These are phyloP conservation scores for Ophiosphaerella korrae DNA, from an alignment of 2,329 filamentous ascomycete genomes.

Conservation along the genomic window DNA sequence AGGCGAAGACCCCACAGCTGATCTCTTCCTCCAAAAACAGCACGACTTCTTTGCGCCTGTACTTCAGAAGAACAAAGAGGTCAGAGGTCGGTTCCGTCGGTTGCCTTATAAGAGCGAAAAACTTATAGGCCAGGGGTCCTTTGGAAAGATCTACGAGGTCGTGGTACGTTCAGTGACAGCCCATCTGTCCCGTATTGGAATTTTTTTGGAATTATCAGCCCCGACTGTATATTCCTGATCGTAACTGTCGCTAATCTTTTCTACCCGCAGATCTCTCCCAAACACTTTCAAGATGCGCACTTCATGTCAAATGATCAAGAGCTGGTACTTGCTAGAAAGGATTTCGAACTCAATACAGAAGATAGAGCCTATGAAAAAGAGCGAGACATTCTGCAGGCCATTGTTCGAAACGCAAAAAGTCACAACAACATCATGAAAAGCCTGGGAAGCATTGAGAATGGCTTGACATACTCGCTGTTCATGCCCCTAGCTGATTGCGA, in stretches of 20 bases:
- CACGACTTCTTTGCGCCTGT: slow-evolving; percentile 25
- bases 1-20: slow-evolving; percentile 4
- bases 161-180: slow-evolving; percentile 54
- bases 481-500: slow-evolving; percentile 50
- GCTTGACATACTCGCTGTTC: slow-evolving; percentile 47
- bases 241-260: not conserved
- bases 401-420: slow-evolving; percentile 37
- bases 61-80: slow-evolving; percentile 33
- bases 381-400: slow-evolving; percentile 42
- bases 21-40: slow-evolving; percentile 35
- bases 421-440: slow-evolving; percentile 47
- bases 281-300: slow-evolving; percentile 36
- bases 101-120: slow-evolving; percentile 43
- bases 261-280: slow-evolving; percentile 56
- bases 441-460: slow-evolving; percentile 44
- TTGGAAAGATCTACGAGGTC: slow-evolving; percentile 82
- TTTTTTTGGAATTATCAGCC: too few relatives aligned
- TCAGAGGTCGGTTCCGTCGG: slow-evolving; percentile 27
- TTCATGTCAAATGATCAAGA: slow-evolving; percentile 13
- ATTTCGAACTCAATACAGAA: slow-evolving; percentile 37
- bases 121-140: slow-evolving; percentile 67
- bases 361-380: slow-evolving; percentile 30
- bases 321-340: slow-evolving; percentile 44
- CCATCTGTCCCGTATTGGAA: too few relatives aligned
- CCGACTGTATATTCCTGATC: not conserved